These are phyloP conservation scores for Pythium apleroticum DNA, from an alignment of 352 stramenopile species.

Conservation along the genomic window DNA sequence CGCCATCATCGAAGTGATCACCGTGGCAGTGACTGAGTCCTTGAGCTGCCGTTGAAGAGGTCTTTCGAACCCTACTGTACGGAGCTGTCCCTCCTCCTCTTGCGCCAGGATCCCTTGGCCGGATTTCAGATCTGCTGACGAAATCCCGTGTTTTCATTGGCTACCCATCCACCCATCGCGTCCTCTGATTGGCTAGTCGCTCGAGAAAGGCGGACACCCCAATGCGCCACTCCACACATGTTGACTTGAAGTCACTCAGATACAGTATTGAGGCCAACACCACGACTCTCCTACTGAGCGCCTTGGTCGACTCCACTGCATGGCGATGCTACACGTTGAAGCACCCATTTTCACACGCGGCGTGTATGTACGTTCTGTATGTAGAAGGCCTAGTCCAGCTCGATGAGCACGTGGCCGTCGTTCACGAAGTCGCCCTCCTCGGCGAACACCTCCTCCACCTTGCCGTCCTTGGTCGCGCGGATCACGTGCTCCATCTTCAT, in stretches of 20 bases:
- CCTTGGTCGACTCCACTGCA: no score
- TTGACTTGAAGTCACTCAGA: no score
- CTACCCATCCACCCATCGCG: not conserved
- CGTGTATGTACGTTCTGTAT: not conserved
- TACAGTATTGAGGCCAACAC: no score
- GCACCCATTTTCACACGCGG: not conserved
- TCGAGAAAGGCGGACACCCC: not conserved
- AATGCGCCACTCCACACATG: not conserved
- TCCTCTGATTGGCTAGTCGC: not conserved
- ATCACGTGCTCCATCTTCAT: slow-evolving; percentile 98
- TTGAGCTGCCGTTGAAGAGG: not conserved
- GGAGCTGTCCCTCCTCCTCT: not conserved
- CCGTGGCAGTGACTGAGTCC: no score
- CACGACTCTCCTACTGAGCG: no score
- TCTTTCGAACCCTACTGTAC: not conserved
- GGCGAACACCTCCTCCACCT: slow-evolving; percentile 69
- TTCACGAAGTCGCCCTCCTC: slow-evolving; percentile 75
- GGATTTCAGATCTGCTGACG: not conserved
- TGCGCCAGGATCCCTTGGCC: not conserved
- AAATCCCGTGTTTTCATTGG: not conserved
- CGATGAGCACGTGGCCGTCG: slow-evolving; percentile 72
- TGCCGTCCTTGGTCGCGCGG: slow-evolving; percentile 66
- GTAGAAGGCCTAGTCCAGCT: slow-evolving; percentile 41
- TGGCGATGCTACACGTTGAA: not conserved
- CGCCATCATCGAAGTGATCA: not conserved